Evolutionary conservation across 202 grass and related monocot genomes (phyloP).

Genomic region (Hordeum pubiflorum): DNA sequence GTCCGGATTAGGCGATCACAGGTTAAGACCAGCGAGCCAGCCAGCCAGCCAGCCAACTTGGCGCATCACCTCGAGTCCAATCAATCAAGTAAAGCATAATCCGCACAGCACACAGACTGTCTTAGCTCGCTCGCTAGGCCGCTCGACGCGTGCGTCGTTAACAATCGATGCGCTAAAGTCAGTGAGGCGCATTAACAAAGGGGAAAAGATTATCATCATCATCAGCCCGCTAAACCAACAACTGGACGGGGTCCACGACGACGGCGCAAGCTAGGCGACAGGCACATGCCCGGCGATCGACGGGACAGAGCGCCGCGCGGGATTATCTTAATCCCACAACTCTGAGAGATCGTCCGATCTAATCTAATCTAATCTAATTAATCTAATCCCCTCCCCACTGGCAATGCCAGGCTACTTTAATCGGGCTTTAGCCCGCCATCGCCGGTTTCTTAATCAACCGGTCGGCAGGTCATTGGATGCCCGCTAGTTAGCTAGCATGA

Average conservation of each 20-base stretch:
- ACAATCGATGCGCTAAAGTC: constrained; percentile 31
- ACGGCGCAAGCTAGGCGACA: constrained; percentile 36
- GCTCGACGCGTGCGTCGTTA: constrained; percentile 27
- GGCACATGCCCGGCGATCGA: constrained; percentile 44
- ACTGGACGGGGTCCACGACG: not conserved
- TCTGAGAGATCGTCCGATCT: constrained; percentile 1
- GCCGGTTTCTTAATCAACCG: constrained; percentile 18
- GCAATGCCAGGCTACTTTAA: constrained; percentile 31
- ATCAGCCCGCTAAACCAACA: not conserved
- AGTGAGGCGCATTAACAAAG: constrained; percentile 9
- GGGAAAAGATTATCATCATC: not conserved
- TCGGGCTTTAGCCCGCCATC: constrained; percentile 31
- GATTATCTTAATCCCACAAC: constrained; percentile 37
- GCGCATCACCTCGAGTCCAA: constrained; percentile 12
- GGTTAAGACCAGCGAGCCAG: constrained; percentile 29
- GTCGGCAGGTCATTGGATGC: constrained; percentile 35
- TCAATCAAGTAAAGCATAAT: constrained; percentile 22
- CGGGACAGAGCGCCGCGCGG: constrained; percentile 43
- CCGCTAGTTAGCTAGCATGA: not conserved
- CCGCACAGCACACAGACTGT: not conserved
- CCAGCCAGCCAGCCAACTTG: not conserved
- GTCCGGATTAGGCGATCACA: constrained; percentile 29
- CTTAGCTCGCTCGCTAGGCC: not conserved
- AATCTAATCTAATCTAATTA: constrained; percentile 16
- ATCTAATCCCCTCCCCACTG: constrained; percentile 18